Conservation (phyloP, 78 protist genomes). For the Mastigamoeba balamuthi region DNA sequence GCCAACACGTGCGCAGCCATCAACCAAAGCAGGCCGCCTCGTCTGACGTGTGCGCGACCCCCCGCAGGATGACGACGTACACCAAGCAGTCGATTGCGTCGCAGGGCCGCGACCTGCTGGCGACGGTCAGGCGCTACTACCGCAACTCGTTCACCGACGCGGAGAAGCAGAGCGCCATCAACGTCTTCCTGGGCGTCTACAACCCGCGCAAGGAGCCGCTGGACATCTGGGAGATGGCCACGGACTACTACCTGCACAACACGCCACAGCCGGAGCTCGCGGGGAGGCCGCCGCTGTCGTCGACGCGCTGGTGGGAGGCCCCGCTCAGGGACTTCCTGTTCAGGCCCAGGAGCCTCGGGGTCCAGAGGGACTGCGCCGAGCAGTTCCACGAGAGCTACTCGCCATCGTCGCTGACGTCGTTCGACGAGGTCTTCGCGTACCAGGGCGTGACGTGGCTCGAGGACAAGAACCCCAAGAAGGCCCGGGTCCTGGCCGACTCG, state of each 20-base stretch:
- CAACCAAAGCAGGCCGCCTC: constrained; percentile 23
- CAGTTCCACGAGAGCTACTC: too few relatives aligned
- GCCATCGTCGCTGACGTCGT: too few relatives aligned
- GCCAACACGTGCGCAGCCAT: constrained; percentile 65
- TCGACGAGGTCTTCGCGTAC: too few relatives aligned
- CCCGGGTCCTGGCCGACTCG: too few relatives aligned
- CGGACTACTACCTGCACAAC: constrained; percentile 73
- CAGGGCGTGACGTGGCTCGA: too few relatives aligned
- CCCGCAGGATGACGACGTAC: constrained; percentile 4
- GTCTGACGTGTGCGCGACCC: constrained; percentile 13
- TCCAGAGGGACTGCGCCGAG: too few relatives aligned
- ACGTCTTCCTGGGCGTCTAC: constrained; percentile 76
- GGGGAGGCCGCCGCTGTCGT: too few relatives aligned
- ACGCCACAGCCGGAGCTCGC: not conserved
- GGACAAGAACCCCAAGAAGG: too few relatives aligned
- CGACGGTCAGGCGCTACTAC: constrained; percentile 62
- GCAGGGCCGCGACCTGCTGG: constrained; percentile 26
- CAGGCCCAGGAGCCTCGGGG: too few relatives aligned
- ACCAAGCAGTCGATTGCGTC: not conserved
- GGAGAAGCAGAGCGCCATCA: constrained; percentile 77
- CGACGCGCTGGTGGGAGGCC: too few relatives aligned
- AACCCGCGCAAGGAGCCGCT: constrained; percentile 26
- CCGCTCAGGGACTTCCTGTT: too few relatives aligned
- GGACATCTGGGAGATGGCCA: constrained; percentile 61
- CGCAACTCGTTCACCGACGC: constrained; percentile 67